These are phyloP conservation scores for Cyathus striatus DNA, from an alignment of 768 basidiomycete genomes.

Conservation along the genomic window DNA sequence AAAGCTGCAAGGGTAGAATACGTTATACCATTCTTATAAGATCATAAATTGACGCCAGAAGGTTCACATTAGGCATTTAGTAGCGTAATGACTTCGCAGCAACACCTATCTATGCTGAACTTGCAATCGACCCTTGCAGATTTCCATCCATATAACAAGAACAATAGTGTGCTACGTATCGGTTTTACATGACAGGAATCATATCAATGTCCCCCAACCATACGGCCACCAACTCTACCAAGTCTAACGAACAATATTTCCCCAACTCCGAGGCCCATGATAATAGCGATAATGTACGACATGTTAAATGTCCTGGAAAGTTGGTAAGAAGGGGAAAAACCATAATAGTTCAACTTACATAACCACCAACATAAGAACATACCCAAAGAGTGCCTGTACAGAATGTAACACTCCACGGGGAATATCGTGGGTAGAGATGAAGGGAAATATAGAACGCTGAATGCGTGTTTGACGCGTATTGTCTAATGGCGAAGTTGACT, in stretches of 20 bases:
- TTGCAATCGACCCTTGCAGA: no score
- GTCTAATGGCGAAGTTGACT: no score
- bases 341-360: conserved; percentile 47
- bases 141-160: no score
- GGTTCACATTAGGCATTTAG: no score
- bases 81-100: no score
- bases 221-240: conserved; percentile 18
- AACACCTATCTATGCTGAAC: no score
- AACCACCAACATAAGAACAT: conserved; percentile 74
- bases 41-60: no score
- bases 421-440: conserved; percentile 62
- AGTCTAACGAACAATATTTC: conserved; percentile 69
- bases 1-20: no score
- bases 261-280: conserved; percentile 68
- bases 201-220: conserved; percentile 12
- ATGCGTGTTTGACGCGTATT: no score
- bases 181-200: no score
- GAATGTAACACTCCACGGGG: conserved; percentile 64
- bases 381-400: conserved; percentile 57
- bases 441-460: conserved; percentile 49
- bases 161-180: no score
- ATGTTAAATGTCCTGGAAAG: conserved; percentile 75
- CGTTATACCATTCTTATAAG: no score
- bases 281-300: conserved; percentile 68
- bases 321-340: conserved; percentile 1